These are phyloP conservation scores for Neodidymelliopsis sp. DNA, from an alignment of 2,329 filamentous ascomycete species.

Conservation along the genomic window DNA sequence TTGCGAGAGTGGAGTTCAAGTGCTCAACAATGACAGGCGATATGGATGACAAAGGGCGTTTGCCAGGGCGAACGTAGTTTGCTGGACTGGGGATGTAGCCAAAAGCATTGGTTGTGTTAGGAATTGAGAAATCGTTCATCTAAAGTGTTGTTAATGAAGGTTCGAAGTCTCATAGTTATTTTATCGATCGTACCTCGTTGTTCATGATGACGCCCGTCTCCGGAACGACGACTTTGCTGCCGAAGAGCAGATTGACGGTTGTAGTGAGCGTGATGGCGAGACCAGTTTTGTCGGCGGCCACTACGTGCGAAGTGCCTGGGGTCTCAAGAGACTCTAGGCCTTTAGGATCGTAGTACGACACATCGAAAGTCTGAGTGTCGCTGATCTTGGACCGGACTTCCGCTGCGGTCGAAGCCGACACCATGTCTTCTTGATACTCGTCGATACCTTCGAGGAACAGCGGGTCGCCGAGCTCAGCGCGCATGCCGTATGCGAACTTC, in stretches of 20 bases:
- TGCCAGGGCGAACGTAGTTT: constrained; percentile 83
- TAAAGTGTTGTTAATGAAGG: no score
- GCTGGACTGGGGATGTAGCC: constrained; percentile 80
- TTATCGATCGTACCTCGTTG: no score
- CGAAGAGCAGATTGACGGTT: constrained; percentile 88
- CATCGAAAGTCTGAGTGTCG: constrained; percentile 74
- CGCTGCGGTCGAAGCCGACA: constrained; percentile 66
- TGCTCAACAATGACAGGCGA: constrained; percentile 79
- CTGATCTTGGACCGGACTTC: constrained; percentile 72
- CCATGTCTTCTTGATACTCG: constrained; percentile 70
- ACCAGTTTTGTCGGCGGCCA: constrained; percentile 74
- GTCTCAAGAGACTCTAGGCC: constrained; percentile 72
- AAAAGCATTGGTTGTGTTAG: constrained; percentile 78
- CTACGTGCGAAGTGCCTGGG: constrained; percentile 77
- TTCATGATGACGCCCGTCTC: constrained; percentile 81
- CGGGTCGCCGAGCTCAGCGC: constrained; percentile 84
- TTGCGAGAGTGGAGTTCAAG: constrained; percentile 57
- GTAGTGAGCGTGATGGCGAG: constrained; percentile 83
- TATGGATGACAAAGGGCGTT: constrained; percentile 84
- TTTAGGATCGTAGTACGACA: constrained; percentile 75
- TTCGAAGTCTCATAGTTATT: no score
- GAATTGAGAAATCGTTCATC: constrained; percentile 75
- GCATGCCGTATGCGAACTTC: constrained; percentile 82
- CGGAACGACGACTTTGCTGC: constrained; percentile 78
- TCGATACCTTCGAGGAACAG: constrained; percentile 70